A percentile compares a stretch with the other conserved stretches of the same genome.
These are phyloP conservation scores for Gamsiella multidivaricata DNA, from an alignment of 192 early-diverging fungal genomes.

Conservation along the genomic window DNA sequence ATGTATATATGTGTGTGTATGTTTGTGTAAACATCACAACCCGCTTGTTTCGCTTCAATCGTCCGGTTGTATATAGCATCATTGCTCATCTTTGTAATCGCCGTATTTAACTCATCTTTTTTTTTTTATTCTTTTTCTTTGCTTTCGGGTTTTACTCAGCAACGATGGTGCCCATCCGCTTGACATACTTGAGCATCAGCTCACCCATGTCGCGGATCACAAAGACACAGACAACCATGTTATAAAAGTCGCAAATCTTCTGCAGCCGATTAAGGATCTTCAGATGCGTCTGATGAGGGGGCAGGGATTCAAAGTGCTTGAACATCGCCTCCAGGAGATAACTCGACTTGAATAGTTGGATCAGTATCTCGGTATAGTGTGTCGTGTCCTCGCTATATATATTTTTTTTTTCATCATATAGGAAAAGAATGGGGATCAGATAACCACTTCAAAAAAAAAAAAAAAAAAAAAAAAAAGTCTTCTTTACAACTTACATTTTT, in stretches of 20 bases:
- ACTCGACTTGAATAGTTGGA: slow-evolving; percentile 33
- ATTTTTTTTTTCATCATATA: neutral
- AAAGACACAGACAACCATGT: slow-evolving; percentile 56
- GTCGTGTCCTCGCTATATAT: slow-evolving; percentile 32
- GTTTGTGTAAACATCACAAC: no score
- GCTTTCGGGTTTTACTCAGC: neutral
- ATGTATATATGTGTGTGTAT: no score
- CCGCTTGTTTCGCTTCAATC: no score
- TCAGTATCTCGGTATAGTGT: slow-evolving; percentile 27
- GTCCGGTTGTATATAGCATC: no score
- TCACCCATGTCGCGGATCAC: slow-evolving; percentile 55
- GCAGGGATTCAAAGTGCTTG: slow-evolving; percentile 20
- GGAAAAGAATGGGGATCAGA: neutral
- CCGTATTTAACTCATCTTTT: neutral
- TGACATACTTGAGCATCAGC: slow-evolving; percentile 54
- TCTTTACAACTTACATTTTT: slow-evolving; percentile 49
- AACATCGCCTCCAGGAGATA: slow-evolving; percentile 35
- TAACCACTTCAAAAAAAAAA: no score
- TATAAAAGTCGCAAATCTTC: slow-evolving; percentile 52
- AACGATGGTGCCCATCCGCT: slow-evolving; percentile 45
- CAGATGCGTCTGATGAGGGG: slow-evolving; percentile 36
- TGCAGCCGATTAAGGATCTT: slow-evolving; percentile 38
- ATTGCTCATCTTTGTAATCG: no score
- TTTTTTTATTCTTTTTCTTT: slow-evolving; percentile 1
- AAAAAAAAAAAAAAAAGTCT: neutral